Conservation (phyloP, 2,329 filamentous ascomycete species). For the Hirsutella minnesotensis region DNA sequence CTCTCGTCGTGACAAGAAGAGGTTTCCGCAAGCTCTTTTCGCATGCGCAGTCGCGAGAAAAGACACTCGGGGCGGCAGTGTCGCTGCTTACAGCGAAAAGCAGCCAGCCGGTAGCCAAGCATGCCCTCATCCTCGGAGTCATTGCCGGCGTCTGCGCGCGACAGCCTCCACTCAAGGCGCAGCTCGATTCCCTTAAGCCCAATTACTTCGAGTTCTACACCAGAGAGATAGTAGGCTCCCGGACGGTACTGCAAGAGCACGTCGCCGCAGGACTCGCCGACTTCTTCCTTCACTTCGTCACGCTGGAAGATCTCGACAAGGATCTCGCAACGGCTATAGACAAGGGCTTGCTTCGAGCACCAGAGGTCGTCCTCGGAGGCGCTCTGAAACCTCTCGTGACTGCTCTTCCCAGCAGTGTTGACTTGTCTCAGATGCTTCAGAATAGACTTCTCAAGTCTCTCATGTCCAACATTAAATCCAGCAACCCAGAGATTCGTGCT, state of each 20-base stretch:
- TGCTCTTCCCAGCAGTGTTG: conserved; percentile 57
- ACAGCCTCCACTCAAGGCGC: conserved; percentile 47
- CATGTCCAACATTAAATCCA: conserved; percentile 84
- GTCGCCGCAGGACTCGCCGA: conserved; percentile 63
- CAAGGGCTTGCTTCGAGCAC: conserved; percentile 77
- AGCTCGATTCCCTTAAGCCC: conserved; percentile 53
- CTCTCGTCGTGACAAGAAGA: conserved; percentile 65
- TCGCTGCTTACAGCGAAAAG: conserved; percentile 57
- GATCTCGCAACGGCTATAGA: conserved; percentile 74
- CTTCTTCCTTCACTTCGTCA: conserved; percentile 70
- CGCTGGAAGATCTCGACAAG: conserved; percentile 60
- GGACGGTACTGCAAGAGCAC: conserved; percentile 56
- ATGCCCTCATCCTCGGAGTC: conserved; percentile 70
- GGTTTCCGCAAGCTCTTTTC: conserved; percentile 66
- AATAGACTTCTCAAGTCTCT: conserved; percentile 73
- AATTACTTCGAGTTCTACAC: conserved; percentile 73
- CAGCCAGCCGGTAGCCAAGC: conserved; percentile 49
- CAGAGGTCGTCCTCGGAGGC: conserved; percentile 76
- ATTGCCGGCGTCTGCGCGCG: conserved; percentile 79
- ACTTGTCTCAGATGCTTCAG: conserved; percentile 64
- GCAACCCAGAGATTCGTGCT: conserved; percentile 63
- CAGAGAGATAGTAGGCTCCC: conserved; percentile 75
- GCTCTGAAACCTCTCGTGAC: conserved; percentile 62
- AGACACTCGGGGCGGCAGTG: conserved; percentile 52
- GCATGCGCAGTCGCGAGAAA: conserved; percentile 39